Conservation (phyloP, 345 rosid species). For the Ceriops zippeliana region DNA sequence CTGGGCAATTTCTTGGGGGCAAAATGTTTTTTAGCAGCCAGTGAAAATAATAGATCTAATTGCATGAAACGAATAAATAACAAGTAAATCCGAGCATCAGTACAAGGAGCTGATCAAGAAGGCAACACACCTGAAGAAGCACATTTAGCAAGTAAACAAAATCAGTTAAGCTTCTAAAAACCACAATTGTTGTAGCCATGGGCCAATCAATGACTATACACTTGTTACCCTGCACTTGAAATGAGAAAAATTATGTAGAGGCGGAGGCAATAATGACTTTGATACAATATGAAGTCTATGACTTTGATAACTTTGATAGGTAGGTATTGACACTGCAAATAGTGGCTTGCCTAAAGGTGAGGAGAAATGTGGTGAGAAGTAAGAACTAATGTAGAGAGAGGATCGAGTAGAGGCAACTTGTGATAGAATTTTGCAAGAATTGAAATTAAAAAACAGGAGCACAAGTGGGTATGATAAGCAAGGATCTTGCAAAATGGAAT, state of each 20-base stretch:
- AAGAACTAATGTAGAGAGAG: too few relatives aligned
- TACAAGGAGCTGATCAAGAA: neutral
- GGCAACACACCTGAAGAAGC: conserved; percentile 64
- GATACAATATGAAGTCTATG: too few relatives aligned
- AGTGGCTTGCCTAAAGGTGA: too few relatives aligned
- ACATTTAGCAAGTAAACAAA: conserved; percentile 60
- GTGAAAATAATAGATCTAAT: neutral
- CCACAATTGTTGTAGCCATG: conserved; percentile 42
- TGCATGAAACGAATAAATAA: neutral
- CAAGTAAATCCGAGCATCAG: neutral
- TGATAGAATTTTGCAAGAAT: too few relatives aligned
- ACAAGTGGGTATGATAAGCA: too few relatives aligned
- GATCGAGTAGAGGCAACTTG: too few relatives aligned
- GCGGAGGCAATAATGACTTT: neutral
- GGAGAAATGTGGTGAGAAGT: too few relatives aligned
- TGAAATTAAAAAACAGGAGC: too few relatives aligned
- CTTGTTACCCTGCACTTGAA: conserved; percentile 42
- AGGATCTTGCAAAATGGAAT: too few relatives aligned
- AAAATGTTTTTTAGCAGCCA: neutral
- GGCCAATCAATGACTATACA: conserved; percentile 54
- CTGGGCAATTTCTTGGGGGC: neutral
- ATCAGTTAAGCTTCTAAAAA: conserved; percentile 60
- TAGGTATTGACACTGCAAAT: too few relatives aligned
- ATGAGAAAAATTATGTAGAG: conserved; percentile 3
- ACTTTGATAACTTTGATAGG: too few relatives aligned